Base-by-base conservation (phyloP, 345 rosid species). In the Salix caprea region DNA sequence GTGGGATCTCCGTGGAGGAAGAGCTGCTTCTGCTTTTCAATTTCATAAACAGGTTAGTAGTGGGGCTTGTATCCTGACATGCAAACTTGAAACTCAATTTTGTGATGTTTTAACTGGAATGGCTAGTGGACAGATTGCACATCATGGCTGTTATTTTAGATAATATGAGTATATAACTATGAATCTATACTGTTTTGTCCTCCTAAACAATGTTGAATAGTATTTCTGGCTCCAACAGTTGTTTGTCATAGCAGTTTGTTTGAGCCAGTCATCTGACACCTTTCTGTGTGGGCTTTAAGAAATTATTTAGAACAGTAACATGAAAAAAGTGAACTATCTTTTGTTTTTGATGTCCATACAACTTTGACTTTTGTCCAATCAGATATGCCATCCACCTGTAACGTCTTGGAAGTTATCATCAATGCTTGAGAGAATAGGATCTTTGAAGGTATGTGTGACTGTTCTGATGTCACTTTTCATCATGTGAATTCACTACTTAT, bases 1-100 rank as follows among this genome's bases (percentile, higher is more conserved):
- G 69, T 96, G 98, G 98, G 98, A 96, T 88, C 89, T 96, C 74
- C 93, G 99, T 68, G 94, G 97, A 56, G 99, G 99, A 79, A 89
- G 88, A 69, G 78, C 77, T 71, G 84, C 95, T 82, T 74, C 85
- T 74, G 90, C 86, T 80, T 88, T 94, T 71, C 97, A 88, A 77
- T 83, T 84, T 86, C 86, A 84, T 75, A 88, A 85, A 80, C 94
- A 89, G 89, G 98, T 91, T 76, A 69, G 18, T 13, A 23, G 48
- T 26, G 36, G 56, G 66, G 36, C 32, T 65, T 26, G 26, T 37
- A 28, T 32, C 12, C 18, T 66, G 39, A 19, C 15, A 10, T 23
- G 66, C 18, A 24, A 62, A 21, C 66, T 62, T 0, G 2, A 8
- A 62, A n/a, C 30, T 64, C 34, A 64, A 12, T 61, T 3, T 2